A percentile compares a stretch with the other conserved stretches of the same genome.
Evolutionary conservation across 1,284 basidiomycete species (phyloP).

Genomic region (Tetrapyrgos nigripes): DNA sequence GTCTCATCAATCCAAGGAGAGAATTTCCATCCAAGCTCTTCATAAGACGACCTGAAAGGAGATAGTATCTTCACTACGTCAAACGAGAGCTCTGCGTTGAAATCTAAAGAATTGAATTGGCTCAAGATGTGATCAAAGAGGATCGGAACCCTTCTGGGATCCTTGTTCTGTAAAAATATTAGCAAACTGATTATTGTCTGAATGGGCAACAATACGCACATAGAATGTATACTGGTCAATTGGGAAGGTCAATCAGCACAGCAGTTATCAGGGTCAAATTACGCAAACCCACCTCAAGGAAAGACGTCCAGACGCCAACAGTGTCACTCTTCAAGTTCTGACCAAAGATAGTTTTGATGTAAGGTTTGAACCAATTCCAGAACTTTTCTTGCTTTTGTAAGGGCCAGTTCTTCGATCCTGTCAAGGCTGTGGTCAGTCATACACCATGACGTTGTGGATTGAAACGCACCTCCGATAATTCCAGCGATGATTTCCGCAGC

Average conservation of each 20-base stretch:
- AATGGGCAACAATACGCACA: not conserved
- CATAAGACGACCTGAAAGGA: slow-evolving; percentile 70
- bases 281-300: slow-evolving; percentile 69
- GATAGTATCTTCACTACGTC: slow-evolving; percentile 69
- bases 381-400: slow-evolving; percentile 69
- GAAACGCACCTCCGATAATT: slow-evolving; percentile 60
- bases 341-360: slow-evolving; percentile 72
- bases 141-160: slow-evolving; percentile 85
- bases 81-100: slow-evolving; percentile 78
- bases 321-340: slow-evolving; percentile 73
- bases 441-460: slow-evolving; percentile 14
- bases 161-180: slow-evolving; percentile 80
- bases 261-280: not conserved
- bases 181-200: slow-evolving; percentile 39
- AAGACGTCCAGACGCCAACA: slow-evolving; percentile 70
- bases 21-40: slow-evolving; percentile 82
- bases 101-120: slow-evolving; percentile 71
- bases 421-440: not conserved
- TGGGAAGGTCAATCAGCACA: not conserved
- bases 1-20: slow-evolving; percentile 76
- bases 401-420: slow-evolving; percentile 92
- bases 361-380: slow-evolving; percentile 84
- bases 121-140: slow-evolving; percentile 77
- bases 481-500: slow-evolving; percentile 89
- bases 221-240: slow-evolving; percentile 12